Evolutionary conservation across 345 rosid genomes (phyloP), one percentile per base, ranked within the genome.

Genomic region (Anacardium occidentale): DNA sequence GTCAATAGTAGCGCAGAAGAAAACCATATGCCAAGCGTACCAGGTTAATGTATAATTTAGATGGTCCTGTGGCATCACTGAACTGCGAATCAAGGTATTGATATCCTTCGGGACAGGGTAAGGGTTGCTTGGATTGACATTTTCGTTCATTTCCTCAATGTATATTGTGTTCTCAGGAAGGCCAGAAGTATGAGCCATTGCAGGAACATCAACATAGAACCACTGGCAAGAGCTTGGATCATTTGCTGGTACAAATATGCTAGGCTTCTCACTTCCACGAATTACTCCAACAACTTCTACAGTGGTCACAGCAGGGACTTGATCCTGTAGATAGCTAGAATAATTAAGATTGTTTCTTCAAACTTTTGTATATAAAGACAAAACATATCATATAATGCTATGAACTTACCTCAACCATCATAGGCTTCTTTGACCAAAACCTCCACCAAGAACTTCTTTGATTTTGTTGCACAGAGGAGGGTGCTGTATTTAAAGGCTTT

Each of bases 31-130:
- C 10, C 7, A 54, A 69, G 60, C 78, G 60, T 91, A 95, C 99
- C 98, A 91, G 77, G 98, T 93, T 75, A 95, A 76, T 24, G 86
- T 80, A 78, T 95, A 95, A 73, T 95, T 91, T 21, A 92, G 89
- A 84, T 95, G 99, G 78, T 92, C 97, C 58, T 88, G 97, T 14
- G 99, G 99, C 99, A 91, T 95, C 59, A 95, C 97, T 74, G 97
- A 92, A 83, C 93, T 95, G 67, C 81, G 88, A 66, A 92, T 87
- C 87, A 95, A 86, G 44, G 89, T 82, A 64, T 86, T 89, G 54
- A 86, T 79, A 78, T 91, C 99, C 77, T 95, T 95, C 0, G 96
- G 94, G 66, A 95, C 78, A 76, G 99, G 99, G 71, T 92, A 95
- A 3, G 93, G 99, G 70, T 84, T 80, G 68, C 98, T 86, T 18